phyloP scores from a whole-genome alignment of 371 early-diverging fungal species.

The Catenaria anguillulae region DNA sequence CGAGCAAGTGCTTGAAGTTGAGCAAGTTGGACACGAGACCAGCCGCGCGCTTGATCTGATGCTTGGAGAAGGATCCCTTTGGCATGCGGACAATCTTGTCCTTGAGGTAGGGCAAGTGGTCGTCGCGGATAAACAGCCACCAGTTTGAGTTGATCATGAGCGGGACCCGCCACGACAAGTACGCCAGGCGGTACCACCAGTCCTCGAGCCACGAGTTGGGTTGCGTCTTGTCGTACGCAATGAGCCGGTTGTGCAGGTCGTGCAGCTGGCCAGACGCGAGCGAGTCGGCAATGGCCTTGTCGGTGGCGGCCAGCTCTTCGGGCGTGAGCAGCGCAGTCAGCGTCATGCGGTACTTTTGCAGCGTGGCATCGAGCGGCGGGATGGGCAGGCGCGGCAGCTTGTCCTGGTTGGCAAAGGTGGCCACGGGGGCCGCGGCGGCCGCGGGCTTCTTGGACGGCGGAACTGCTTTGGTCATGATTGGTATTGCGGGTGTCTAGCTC shows the following conservation, averaged over 20 bases:
- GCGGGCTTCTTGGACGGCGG: too few species aligned
- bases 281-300: constrained; percentile 15
- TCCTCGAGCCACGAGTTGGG: constrained; percentile 76
- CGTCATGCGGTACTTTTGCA: constrained; percentile 28
- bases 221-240: constrained; percentile 29
- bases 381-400: constrained; percentile 38
- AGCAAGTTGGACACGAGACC: constrained; percentile 51
- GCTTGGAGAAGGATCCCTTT: constrained; percentile 43
- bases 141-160: constrained; percentile 78
- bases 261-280: constrained; percentile 25
- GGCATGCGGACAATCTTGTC: constrained; percentile 21
- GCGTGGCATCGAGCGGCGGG: constrained; percentile 33
- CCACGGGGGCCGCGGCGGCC: background rate
- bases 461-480: too few species aligned
- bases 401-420: constrained; percentile 17
- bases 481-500: too few species aligned
- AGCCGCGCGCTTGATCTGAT: constrained; percentile 76
- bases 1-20: constrained; percentile 53
- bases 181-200: constrained; percentile 80
- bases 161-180: constrained; percentile 79
- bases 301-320: constrained; percentile 22
- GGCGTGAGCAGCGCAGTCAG: constrained; percentile 27
- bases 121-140: constrained; percentile 50
- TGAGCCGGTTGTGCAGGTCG: constrained; percentile 35
- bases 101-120: constrained; percentile 46